A percentile compares a stretch with the other conserved stretches of the same genome.
phyloP scores from a whole-genome alignment of 2,329 filamentous ascomycete species.

The Chrysoporthe cubensis region DNA sequence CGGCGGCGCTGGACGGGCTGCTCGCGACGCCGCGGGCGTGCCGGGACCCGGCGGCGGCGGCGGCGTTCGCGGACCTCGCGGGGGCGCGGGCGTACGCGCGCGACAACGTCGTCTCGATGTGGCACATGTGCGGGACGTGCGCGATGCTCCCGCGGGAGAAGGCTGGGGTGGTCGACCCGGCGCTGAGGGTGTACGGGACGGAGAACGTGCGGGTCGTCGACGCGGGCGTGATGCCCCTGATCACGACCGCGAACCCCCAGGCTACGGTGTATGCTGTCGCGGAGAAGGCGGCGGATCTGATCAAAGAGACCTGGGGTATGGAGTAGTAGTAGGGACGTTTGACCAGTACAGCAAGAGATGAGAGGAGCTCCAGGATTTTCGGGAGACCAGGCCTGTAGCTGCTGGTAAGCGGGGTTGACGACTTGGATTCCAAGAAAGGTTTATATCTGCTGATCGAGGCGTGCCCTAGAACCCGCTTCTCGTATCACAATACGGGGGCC shows the following conservation, averaged over 20 bases:
- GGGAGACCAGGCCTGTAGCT: no score
- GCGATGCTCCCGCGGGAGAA: slow-evolving; percentile 22
- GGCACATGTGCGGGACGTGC: slow-evolving; percentile 21
- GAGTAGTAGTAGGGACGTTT: no score
- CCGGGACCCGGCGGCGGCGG: slow-evolving; percentile 33
- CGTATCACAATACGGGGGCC: no score
- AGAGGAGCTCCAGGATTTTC: no score
- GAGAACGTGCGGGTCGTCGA: slow-evolving; percentile 21
- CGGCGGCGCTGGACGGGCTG: slow-evolving; percentile 38
- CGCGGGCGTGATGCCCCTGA: slow-evolving; percentile 22
- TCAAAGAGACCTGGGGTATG: not conserved
- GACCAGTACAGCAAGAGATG: no score
- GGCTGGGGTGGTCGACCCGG: slow-evolving; percentile 19
- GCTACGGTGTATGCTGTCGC: slow-evolving; percentile 24
- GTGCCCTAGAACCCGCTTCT: no score
- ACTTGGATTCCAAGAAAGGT: no score
- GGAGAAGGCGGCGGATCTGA: slow-evolving; percentile 25
- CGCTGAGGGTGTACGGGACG: slow-evolving; percentile 21
- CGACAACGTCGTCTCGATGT: slow-evolving; percentile 16
- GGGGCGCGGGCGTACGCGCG: slow-evolving; percentile 12
- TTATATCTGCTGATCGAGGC: no score
- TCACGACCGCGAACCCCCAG: slow-evolving; percentile 23
- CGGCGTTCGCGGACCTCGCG: slow-evolving; percentile 5
- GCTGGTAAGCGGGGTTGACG: no score
- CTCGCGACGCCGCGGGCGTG: slow-evolving; percentile 15